phyloP scores from a whole-genome alignment of 805 yeast species.

The Saccharomycopsis vini region DNA sequence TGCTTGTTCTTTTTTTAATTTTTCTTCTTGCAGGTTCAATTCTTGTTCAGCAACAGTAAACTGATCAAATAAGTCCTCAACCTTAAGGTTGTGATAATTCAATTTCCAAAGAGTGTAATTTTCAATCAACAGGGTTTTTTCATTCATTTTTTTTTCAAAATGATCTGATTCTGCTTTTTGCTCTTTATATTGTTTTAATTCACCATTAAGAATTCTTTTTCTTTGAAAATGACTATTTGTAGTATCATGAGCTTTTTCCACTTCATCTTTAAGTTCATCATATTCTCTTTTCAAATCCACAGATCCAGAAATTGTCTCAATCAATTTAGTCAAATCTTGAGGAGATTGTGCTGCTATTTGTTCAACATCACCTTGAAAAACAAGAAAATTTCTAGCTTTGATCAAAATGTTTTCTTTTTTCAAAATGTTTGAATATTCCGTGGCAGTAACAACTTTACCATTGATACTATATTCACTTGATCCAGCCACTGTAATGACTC shows the following conservation, averaged over 20 bases:
- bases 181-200: constrained; percentile 66
- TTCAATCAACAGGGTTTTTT: constrained; percentile 39
- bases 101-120: constrained; percentile 53
- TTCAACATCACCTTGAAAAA: constrained; percentile 96
- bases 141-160: constrained; percentile 47
- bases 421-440: constrained; percentile 56
- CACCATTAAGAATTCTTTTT: constrained; percentile 62
- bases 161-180: constrained; percentile 65
- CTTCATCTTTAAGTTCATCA: constrained; percentile 52
- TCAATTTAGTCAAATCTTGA: constrained; percentile 55
- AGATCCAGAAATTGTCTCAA: constrained; percentile 84
- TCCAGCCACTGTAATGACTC: constrained; percentile 53
- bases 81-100: constrained; percentile 40
- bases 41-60: constrained; percentile 7
- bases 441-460: constrained; percentile 48
- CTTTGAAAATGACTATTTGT: constrained; percentile 58
- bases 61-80: constrained; percentile 17
- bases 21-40: constrained; percentile 27
- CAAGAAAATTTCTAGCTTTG: constrained; percentile 84
- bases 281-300: constrained; percentile 57
- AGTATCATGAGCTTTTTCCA: constrained; percentile 54
- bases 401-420: constrained; percentile 74
- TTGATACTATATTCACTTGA: constrained; percentile 61
- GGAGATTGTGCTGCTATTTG: constrained; percentile 85
- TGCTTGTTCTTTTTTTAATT: constrained; percentile 29